Percentiles rank a stretch among this genome's conserved stretches.
phyloP scores from a whole-genome alignment of 495 filamentous ascomycete genomes.

The Parmelia sp. region DNA sequence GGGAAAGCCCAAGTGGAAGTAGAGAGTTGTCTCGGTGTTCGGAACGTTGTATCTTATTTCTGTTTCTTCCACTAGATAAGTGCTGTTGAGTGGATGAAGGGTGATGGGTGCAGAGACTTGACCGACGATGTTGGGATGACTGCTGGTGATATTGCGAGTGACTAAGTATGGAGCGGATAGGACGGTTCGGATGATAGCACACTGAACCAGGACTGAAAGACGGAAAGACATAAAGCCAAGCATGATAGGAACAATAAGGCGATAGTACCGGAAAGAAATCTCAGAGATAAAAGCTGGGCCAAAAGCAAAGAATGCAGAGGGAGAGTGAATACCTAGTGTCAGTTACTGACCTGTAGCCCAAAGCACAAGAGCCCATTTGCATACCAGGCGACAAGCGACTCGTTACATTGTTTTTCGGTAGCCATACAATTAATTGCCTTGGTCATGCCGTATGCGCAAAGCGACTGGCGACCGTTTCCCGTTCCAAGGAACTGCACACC shows the following conservation, averaged over 20 bases:
- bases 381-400: not conserved
- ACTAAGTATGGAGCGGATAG: not conserved
- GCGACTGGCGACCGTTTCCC: not conserved
- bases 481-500: not conserved
- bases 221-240: not conserved
- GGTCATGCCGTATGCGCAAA: not conserved
- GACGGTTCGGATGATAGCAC: not conserved
- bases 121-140: not conserved
- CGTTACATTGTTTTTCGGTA: not conserved
- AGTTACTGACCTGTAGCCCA: not conserved
- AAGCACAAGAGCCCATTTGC: not conserved
- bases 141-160: not conserved
- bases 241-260: not conserved
- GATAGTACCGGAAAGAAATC: no score
- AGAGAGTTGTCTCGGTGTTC: not conserved
- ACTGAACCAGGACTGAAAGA: not conserved
- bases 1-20: not conserved
- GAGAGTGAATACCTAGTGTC: not conserved
- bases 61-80: not conserved
- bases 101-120: not conserved
- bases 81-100: not conserved
- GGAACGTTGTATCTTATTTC: constrained; percentile 1
- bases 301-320: not conserved
- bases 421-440: not conserved
- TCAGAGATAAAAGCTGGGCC: no score